Conservation (phyloP, 2,329 filamentous ascomycete genomes). For the Diaporthe capsici region DNA sequence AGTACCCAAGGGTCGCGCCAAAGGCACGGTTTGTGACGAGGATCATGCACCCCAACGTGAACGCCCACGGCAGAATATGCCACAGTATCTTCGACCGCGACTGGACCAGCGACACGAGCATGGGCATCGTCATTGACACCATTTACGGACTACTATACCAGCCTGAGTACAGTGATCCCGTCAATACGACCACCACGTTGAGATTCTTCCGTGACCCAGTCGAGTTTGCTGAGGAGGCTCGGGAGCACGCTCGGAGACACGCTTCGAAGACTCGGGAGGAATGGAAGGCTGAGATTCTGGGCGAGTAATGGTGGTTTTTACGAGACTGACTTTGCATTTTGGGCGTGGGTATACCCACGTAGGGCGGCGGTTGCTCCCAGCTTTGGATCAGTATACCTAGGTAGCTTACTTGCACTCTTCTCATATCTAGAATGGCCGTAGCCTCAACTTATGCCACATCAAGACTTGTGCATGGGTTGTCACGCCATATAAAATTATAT, state of each 20-base stretch:
- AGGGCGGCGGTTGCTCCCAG: not conserved
- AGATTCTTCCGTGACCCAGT: conserved; percentile 5
- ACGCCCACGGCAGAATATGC: conserved; percentile 81
- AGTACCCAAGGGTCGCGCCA: conserved; percentile 84
- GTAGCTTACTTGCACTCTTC: not conserved
- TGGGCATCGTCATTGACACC: conserved; percentile 41
- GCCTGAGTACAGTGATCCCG: conserved; percentile 42
- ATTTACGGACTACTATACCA: conserved; percentile 42
- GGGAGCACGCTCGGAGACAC: conserved; percentile 8
- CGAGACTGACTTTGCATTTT: not conserved
- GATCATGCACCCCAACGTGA: conserved; percentile 86
- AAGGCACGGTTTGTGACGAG: conserved; percentile 84
- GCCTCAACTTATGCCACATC: not conserved
- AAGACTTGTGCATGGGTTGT: not conserved
- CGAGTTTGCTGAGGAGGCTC: conserved; percentile 5
- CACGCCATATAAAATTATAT: not conserved
- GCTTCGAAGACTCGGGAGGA: conserved; percentile 16
- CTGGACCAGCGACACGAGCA: conserved; percentile 45
- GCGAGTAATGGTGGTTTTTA: not conserved
- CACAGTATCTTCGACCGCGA: conserved; percentile 45
- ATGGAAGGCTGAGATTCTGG: conserved; percentile 23
- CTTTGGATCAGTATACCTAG: not conserved
- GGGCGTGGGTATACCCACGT: not conserved
- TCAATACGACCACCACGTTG: conserved; percentile 33
- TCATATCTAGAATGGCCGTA: not conserved